A percentile compares a stretch with the other conserved stretches of the same genome.
These are phyloP conservation scores for Rhynchospora tenuis DNA, from an alignment of 176 grass and related monocot genomes.

Conservation along the genomic window DNA sequence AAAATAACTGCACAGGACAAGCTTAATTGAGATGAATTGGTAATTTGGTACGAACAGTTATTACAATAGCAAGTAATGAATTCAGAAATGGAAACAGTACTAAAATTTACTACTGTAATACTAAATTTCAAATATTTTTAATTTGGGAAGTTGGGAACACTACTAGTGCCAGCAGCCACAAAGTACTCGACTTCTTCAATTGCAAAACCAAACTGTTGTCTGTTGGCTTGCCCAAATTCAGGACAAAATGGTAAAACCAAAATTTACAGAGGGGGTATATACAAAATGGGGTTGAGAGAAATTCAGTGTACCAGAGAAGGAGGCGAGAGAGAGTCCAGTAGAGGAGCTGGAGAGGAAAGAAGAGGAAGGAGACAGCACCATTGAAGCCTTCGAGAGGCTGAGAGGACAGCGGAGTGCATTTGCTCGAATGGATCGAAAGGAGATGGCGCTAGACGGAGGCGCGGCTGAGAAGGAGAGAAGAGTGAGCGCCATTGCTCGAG, in stretches of 20 bases:
- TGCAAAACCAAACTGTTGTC: neutral
- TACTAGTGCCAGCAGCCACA: neutral
- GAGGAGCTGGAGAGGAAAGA: conserved; percentile 52
- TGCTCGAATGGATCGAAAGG: conserved; percentile 6
- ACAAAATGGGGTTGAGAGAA: neutral
- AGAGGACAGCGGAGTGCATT: conserved; percentile 6
- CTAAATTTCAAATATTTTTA: conserved; percentile 2
- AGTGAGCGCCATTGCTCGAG: conserved; percentile 14
- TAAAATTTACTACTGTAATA: neutral
- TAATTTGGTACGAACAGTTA: neutral
- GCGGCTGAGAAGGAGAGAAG: conserved; percentile 21
- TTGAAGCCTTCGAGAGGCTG: conserved; percentile 5
- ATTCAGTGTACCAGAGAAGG: conserved; percentile 45
- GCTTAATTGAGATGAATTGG: neutral
- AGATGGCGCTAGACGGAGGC: conserved; percentile 6
- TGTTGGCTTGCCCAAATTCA: neutral
- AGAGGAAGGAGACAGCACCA: conserved; percentile 34
- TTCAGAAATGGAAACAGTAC: neutral
- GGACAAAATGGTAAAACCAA: neutral
- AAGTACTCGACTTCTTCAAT: neutral
- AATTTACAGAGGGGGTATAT: neutral
- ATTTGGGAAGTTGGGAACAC: no score
- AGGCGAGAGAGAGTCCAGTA: conserved; percentile 31
- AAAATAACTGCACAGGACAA: neutral
- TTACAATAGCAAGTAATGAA: neutral